Evolutionary conservation across 208 protist species (phyloP).

Genomic region (Leishmania tarentolae): DNA sequence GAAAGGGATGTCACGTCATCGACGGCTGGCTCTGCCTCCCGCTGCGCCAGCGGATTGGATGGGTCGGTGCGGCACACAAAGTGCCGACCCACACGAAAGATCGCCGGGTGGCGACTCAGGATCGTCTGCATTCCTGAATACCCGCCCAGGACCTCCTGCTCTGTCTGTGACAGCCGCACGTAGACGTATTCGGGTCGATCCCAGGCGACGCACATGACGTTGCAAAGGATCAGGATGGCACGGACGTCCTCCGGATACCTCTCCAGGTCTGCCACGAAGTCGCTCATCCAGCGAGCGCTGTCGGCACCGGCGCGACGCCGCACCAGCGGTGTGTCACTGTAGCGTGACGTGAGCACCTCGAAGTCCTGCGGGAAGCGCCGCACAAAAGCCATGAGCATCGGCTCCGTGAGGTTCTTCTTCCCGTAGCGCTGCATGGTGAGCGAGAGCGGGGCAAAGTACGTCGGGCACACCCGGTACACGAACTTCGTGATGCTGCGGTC

Average conservation of each 20-base stretch:
- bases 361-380: constrained; percentile 53
- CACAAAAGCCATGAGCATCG: constrained; percentile 39
- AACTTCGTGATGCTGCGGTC: constrained; percentile 56
- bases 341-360: constrained; percentile 51
- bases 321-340: constrained; percentile 59
- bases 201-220: constrained; percentile 61
- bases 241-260: constrained; percentile 69
- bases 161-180: constrained; percentile 54
- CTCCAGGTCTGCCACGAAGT: constrained; percentile 72
- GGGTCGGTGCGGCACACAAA: constrained; percentile 78
- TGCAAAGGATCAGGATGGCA: constrained; percentile 57
- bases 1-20: constrained; percentile 52
- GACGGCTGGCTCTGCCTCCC: constrained; percentile 47
- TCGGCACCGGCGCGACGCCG: constrained; percentile 68
- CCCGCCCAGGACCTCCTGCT: constrained; percentile 55
- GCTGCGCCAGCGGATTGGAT: constrained; percentile 56
- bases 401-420: constrained; percentile 74
- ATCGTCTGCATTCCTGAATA: constrained; percentile 66
- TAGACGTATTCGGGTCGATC: constrained; percentile 86
- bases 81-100: constrained; percentile 70
- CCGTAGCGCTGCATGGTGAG: constrained; percentile 80
- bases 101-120: constrained; percentile 56
- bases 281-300: constrained; percentile 62
- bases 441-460: constrained; percentile 72
- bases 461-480: constrained; percentile 69